These are phyloP conservation scores for Colletotrichum coccodes DNA, from an alignment of 2,329 filamentous ascomycete genomes.

Conservation along the genomic window DNA sequence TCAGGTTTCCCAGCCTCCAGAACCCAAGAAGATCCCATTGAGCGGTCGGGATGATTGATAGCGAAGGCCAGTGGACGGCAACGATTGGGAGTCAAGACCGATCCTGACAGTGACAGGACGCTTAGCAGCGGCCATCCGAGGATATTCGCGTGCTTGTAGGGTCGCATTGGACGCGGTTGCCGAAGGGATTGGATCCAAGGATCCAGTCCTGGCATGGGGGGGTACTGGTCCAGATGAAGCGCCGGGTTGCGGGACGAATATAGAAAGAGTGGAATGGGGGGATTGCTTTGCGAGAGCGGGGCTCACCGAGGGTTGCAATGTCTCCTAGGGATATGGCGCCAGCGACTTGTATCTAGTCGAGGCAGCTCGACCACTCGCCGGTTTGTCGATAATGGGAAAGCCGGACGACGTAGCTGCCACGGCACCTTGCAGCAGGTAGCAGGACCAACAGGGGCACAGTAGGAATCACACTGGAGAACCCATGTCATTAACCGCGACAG, in stretches of 20 bases:
- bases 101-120: background rate
- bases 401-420: conserved; percentile 21
- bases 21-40: too few relatives aligned
- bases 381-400: conserved; percentile 26
- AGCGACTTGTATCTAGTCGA: conserved; percentile 1
- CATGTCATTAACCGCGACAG: conserved; percentile 7
- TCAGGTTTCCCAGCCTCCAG: conserved; percentile 13
- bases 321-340: conserved; percentile 17
- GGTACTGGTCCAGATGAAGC: conserved; percentile 3
- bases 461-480: conserved; percentile 15
- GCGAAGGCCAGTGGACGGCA: background rate
- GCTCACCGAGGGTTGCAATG: conserved; percentile 11
- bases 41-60: background rate
- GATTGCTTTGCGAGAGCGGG: background rate
- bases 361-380: background rate
- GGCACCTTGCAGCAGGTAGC: conserved; percentile 12
- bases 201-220: conserved; percentile 17
- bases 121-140: conserved; percentile 21
- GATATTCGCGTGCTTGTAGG: background rate
- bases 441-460: background rate
- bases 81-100: conserved; percentile 2
- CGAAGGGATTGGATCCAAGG: conserved; percentile 30
- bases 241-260: conserved; percentile 12
- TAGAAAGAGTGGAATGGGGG: conserved; percentile 14
- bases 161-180: conserved; percentile 25